Percentiles rank a stretch among this genome's conserved stretches.
Evolutionary conservation across 2,329 filamentous ascomycete species (phyloP).

Genomic region (Fusarium chuoi): DNA sequence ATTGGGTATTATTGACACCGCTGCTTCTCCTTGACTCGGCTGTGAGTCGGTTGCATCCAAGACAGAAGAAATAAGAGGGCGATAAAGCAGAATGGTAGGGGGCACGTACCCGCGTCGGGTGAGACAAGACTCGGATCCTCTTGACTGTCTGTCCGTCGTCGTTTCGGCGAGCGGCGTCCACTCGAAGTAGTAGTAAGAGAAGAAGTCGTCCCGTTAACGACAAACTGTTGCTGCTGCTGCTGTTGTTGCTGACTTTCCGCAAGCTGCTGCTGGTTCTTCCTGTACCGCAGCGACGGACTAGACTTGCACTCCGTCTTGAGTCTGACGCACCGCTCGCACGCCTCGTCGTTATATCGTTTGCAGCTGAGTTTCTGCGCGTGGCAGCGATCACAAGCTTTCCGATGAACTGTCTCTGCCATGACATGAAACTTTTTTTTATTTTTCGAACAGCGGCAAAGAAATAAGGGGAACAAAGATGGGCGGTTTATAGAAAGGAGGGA

Average conservation of each 20-base stretch:
- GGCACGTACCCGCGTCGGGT: conserved; percentile 51
- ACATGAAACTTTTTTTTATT: conserved; percentile 26
- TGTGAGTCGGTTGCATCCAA: conserved; percentile 41
- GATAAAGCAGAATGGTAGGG: not conserved
- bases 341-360: conserved; percentile 53
- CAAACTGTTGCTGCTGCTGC: conserved; percentile 15
- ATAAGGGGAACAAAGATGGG: conserved; percentile 19
- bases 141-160: conserved; percentile 49
- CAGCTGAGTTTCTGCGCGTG: conserved; percentile 59
- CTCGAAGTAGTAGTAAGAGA: conserved; percentile 19
- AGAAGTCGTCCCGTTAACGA: not conserved
- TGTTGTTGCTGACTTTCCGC: conserved; percentile 20
- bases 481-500: conserved; percentile 24
- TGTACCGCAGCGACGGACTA: conserved; percentile 55
- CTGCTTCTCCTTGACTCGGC: conserved; percentile 33
- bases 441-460: conserved; percentile 30
- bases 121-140: conserved; percentile 47
- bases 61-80: conserved; percentile 3
- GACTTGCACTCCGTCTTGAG: conserved; percentile 57
- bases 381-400: conserved; percentile 60
- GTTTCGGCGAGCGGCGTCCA: conserved; percentile 51
- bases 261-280: conserved; percentile 48
- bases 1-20: conserved; percentile 45
- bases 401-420: conserved; percentile 53
- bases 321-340: conserved; percentile 56